These are phyloP conservation scores for Piper betle DNA, from an alignment of 164 flowering plant genomes.

Conservation along the genomic window DNA sequence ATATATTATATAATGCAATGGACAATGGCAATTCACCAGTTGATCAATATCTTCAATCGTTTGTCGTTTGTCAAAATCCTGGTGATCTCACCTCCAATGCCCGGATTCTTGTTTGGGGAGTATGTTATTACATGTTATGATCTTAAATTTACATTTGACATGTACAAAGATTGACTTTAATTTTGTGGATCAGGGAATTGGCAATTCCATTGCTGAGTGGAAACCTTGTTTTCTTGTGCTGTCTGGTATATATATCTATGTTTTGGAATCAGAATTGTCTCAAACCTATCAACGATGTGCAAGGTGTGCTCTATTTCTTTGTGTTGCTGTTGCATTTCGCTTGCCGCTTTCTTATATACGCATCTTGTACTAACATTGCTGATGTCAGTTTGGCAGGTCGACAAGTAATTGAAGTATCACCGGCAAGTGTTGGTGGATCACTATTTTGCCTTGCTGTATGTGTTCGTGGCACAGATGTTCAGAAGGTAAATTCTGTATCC, in stretches of 20 bases:
- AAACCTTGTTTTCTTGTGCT: constrained; percentile 77
- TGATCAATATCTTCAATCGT: constrained; percentile 27
- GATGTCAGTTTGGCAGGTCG: constrained; percentile 84
- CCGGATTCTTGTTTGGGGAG: constrained; percentile 90
- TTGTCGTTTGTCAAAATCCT: constrained; percentile 50
- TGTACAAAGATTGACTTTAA: not conserved
- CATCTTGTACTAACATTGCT: not conserved
- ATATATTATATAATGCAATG: constrained; percentile 41
- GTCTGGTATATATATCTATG: constrained; percentile 77
- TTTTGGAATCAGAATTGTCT: constrained; percentile 64
- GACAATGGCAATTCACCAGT: constrained; percentile 23
- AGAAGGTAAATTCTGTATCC: constrained; percentile 35
- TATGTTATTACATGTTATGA: constrained; percentile 14
- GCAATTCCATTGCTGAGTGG: constrained; percentile 90
- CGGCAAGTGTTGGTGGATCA: constrained; percentile 79
- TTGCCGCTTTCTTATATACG: not conserved
- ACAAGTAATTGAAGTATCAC: constrained; percentile 84
- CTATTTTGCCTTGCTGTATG: constrained; percentile 62
- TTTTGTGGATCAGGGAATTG: constrained; percentile 65
- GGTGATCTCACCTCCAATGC: constrained; percentile 68
- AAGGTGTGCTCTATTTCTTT: constrained; percentile 31
- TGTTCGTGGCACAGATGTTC: constrained; percentile 62
- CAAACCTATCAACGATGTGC: constrained; percentile 65
- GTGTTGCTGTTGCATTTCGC: not conserved
- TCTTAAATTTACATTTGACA: no score